A percentile compares a stretch with the other conserved stretches of the same genome.
These are phyloP conservation scores for Claviceps sorghi DNA, from an alignment of 2,329 filamentous ascomycete genomes.

Conservation along the genomic window DNA sequence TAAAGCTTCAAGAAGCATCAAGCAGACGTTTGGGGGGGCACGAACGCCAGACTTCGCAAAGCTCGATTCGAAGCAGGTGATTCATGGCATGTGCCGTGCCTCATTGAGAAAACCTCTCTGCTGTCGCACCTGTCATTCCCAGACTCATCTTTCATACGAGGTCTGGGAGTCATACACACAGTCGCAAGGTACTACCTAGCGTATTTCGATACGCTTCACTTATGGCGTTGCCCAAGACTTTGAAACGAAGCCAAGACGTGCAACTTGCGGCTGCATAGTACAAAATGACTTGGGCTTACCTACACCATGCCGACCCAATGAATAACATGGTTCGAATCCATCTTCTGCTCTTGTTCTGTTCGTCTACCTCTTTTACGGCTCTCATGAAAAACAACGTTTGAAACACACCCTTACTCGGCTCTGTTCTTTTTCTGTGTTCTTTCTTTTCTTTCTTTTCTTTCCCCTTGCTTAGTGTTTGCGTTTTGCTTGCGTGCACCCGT, in stretches of 20 bases:
- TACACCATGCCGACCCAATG: background rate
- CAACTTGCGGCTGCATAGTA: background rate
- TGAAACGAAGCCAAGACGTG: background rate
- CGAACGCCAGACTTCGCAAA: slow-evolving; percentile 46
- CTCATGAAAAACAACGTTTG: slow-evolving; percentile 5
- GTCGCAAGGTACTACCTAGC: background rate
- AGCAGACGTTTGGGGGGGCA: slow-evolving; percentile 43
- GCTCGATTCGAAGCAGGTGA: slow-evolving; percentile 38
- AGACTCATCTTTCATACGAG: background rate
- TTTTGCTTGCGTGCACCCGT: background rate
- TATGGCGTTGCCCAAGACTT: background rate
- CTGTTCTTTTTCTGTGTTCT: background rate
- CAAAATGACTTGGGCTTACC: background rate
- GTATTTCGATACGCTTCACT: background rate
- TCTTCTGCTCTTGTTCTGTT: background rate
- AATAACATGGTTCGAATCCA: background rate
- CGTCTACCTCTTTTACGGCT: slow-evolving; percentile 1
- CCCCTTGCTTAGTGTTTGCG: background rate
- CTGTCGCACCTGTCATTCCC: background rate
- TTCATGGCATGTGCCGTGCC: slow-evolving; percentile 9
- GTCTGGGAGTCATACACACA: background rate
- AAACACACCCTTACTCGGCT: background rate
- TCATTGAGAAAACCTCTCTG: background rate
- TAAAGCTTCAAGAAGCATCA: slow-evolving; percentile 70
- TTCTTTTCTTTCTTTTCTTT: background rate